These are phyloP conservation scores for Diaporthe batatas DNA, from an alignment of 2,329 filamentous ascomycete species.

Conservation along the genomic window DNA sequence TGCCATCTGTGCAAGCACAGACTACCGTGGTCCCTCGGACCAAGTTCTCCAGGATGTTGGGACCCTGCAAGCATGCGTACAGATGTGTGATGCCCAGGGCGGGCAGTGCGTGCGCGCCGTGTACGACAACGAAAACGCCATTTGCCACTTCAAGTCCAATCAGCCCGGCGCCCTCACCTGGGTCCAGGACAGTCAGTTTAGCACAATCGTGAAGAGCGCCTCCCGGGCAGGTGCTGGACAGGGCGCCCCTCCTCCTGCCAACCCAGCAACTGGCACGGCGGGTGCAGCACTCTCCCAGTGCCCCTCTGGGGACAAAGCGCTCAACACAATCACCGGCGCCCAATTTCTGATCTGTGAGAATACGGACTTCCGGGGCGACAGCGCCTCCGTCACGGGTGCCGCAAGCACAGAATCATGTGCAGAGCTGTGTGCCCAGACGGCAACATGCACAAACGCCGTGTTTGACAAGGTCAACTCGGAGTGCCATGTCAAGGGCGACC, in stretches of 20 bases:
- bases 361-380: constrained; percentile 16
- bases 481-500: constrained; percentile 19
- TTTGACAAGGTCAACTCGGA: constrained; percentile 19
- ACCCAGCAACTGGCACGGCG: neutral
- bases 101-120: constrained; percentile 22
- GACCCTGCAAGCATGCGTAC: constrained; percentile 8
- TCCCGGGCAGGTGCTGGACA: constrained; percentile 5
- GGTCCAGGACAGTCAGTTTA: constrained; percentile 17
- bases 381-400: constrained; percentile 2
- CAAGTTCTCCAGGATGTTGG: constrained; percentile 12
- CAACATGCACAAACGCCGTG: constrained; percentile 11
- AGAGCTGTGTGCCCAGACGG: constrained; percentile 14
- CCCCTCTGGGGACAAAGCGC: neutral
- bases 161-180: constrained; percentile 21
- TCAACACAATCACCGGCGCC: constrained; percentile 1
- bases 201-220: constrained; percentile 2
- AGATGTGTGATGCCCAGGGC: constrained; percentile 14
- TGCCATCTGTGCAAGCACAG: constrained; percentile 2
- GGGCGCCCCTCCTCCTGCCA: constrained; percentile 1
- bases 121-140: constrained; percentile 9
- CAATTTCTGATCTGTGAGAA: constrained; percentile 17
- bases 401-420: constrained; percentile 23
- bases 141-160: constrained; percentile 28
- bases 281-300: constrained; percentile 21
- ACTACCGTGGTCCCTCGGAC: constrained; percentile 6